Base-by-base conservation (phyloP, 345 rosid genomes). In the Aethionema arabicum region DNA sequence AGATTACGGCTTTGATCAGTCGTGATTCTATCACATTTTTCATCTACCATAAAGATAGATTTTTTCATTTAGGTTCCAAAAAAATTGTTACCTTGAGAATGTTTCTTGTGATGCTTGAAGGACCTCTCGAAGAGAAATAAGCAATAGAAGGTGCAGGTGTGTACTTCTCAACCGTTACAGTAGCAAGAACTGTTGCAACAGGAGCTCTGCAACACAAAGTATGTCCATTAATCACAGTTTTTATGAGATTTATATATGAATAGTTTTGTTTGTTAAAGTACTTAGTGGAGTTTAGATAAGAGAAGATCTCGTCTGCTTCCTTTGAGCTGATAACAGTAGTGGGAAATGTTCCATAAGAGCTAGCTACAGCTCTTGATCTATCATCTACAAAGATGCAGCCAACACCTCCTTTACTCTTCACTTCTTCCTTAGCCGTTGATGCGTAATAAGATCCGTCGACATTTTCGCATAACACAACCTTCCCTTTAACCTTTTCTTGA, bases 101-200 rank as follows among this genome's bases (percentile, higher is more conserved):
- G 73, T 73, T 88, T 75, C 69, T 79, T 48, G 90, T 64, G 65
- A 71, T 6, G 14, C 72, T 52, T 45, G 89, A 78, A 71, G 95
- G 96, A 8, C 98, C 98, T 72, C 95, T 76, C 0, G 96, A 44
- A 44, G 96, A 89, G 75, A 92, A 89, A 66, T 76, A 82, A 4
- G 91, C 89, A 45, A 82, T 8, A 14, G 53, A 31, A 29, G 98
- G 98, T 0, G 98, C 91, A 0, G 93, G 93, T 63, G 72, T 79
- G 57, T 80, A 81, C 12, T 82, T 68, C 27, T 75, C 72, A 36
- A 76, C 80, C 0, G 81, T 35, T 9, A 48, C 56, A 2, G 95
- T 83, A 5, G 88, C 72, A 62, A 82, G 69, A 66, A 89, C 81
- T 6, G 85, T 92, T 47, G 86, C 93, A 4, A 85, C 85, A 14